Conservation (phyloP, 163 green algal species). For the Chlorella variabilis region DNA sequence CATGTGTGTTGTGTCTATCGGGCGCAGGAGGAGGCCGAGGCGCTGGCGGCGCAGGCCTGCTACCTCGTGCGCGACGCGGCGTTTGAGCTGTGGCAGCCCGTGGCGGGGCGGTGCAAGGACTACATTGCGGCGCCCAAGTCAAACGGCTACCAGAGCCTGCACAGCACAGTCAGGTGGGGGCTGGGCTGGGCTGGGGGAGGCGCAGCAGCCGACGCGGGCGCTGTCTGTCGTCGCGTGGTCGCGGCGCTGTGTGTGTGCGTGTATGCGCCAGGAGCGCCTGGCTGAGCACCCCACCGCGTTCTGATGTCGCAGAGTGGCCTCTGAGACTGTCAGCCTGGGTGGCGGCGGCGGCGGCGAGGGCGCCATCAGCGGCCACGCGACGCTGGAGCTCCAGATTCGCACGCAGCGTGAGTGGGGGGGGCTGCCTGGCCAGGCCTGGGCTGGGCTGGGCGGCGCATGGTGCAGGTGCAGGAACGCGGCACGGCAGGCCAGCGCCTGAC, state of each 20-base stretch:
- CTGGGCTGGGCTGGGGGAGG: neutral
- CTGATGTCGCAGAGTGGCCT: slow-evolving; percentile 2
- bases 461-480: no score
- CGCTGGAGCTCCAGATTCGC: slow-evolving; percentile 80
- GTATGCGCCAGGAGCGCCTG: no score
- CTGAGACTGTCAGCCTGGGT: neutral
- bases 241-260: neutral
- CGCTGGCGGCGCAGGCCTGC: slow-evolving; percentile 62
- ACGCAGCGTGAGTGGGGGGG: slow-evolving; percentile 50
- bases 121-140: slow-evolving; percentile 85
- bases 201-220: neutral
- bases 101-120: slow-evolving; percentile 79
- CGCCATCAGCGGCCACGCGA: neutral
- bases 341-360: neutral
- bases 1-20: neutral
- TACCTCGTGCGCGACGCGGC: slow-evolving; percentile 72
- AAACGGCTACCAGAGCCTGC: slow-evolving; percentile 88
- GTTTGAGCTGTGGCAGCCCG: slow-evolving; percentile 62
- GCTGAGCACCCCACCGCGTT: no score
- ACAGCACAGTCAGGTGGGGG: slow-evolving; percentile 70
- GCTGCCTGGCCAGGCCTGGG: no score
- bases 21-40: slow-evolving; percentile 23
- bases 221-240: no score
- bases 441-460: neutral
- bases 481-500: no score